Base-by-base conservation (phyloP, 2,329 filamentous ascomycete genomes). In the Immersiporthe knoxdaviesiana region DNA sequence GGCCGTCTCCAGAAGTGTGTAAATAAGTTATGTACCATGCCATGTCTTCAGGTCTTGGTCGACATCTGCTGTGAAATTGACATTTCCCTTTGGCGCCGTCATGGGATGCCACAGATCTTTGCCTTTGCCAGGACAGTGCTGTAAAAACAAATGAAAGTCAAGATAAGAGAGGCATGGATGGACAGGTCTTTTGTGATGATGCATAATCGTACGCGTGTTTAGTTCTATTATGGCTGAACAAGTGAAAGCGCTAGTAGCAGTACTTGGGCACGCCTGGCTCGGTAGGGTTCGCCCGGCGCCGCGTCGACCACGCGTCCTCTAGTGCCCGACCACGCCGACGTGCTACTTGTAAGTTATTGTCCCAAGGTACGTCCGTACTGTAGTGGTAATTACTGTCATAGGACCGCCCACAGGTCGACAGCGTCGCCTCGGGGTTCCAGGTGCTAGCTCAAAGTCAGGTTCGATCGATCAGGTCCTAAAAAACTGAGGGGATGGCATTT, bases 1-100 rank as follows among this genome's bases (percentile, higher is more conserved):
- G 5, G 54, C 44, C 12, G 60, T 32, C 50, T 50, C 24, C 56
- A n/a, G 47, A 50, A 47, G 50, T 68, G 60, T 68, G 56, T 39
- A 44, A 50, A 27, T 39, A 52, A 14, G 47, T 24, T 27, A 52
- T 27, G 11, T 58, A 21, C 54, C 60, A 58, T 21, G 39, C 61
- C 32, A 50, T 59, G 37, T 14, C 27, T 12, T 50, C 44, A 50
- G 27, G 44, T 39, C 30, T 56, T 47, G n/a, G 60, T 27, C 35
- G 37, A 37, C 37, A 35, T n/a, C 21, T 50, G 37, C 32, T 32
- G 24, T 47, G 37, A 30, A 64, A 64, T 47, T 59, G 30, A 68
- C 37, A 18, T 50, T 16, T 21, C 41, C 21, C 64, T 67, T 67
- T 50, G 27, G 27, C n/a, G n/a, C 37, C 5, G 18, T 37, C 35